A percentile compares a stretch with the other conserved stretches of the same genome.
Conservation (phyloP, 441 rosid species). For the Isatis lusitanica region DNA sequence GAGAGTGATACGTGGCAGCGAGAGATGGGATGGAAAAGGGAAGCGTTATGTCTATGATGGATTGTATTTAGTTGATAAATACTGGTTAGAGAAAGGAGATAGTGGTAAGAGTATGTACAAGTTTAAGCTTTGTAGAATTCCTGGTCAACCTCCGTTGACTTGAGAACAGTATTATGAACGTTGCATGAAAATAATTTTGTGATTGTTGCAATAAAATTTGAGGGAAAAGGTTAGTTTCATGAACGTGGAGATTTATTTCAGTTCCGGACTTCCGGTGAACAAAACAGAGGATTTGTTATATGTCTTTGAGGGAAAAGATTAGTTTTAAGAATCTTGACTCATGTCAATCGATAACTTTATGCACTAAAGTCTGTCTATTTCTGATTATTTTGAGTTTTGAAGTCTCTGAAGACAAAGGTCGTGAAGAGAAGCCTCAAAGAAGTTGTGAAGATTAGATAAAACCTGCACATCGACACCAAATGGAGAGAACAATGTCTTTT, state of each 20-base stretch:
- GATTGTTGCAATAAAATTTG: background rate
- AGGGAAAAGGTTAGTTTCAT: background rate
- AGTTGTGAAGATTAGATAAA: too few species aligned
- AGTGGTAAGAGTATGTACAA: slow-evolving; percentile 65
- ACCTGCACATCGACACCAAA: too few species aligned
- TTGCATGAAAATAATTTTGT: background rate
- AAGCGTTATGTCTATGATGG: slow-evolving; percentile 69
- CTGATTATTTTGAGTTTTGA: slow-evolving; percentile 17
- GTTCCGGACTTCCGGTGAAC: too few species aligned
- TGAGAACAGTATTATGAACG: background rate
- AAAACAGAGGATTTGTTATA: too few species aligned
- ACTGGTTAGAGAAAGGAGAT: slow-evolving; percentile 51
- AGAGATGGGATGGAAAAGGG: slow-evolving; percentile 29
- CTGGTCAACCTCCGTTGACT: slow-evolving; percentile 50
- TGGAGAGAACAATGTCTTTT: too few species aligned
- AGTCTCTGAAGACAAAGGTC: too few species aligned
- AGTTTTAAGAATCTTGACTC: slow-evolving; percentile 20
- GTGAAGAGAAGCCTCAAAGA: too few species aligned
- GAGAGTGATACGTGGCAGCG: slow-evolving; percentile 60
- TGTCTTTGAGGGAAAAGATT: too few species aligned
- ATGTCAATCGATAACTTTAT: background rate
- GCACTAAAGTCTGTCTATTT: slow-evolving; percentile 3
- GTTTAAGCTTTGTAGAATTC: slow-evolving; percentile 59
- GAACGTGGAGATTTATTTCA: too few species aligned
- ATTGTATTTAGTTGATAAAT: slow-evolving; percentile 59